A percentile compares a stretch with the other conserved stretches of the same genome.
Evolutionary conservation across 371 early-diverging fungal species (phyloP).

Genomic region (Smittium culicis): DNA sequence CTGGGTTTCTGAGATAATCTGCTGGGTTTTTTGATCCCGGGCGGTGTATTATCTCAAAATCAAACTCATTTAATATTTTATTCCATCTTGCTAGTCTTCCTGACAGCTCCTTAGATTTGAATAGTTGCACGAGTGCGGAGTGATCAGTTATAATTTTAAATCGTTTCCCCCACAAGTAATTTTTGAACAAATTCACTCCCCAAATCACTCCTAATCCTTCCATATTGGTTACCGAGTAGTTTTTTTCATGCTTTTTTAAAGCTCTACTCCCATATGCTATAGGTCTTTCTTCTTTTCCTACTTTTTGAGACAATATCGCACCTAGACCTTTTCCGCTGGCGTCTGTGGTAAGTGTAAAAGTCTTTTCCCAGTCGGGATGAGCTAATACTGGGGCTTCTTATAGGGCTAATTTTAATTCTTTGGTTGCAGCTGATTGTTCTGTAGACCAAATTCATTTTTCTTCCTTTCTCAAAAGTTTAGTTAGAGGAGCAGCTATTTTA

Average conservation of each 20-base stretch:
- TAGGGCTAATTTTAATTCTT: slow-evolving; percentile 3
- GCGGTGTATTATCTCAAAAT: no score
- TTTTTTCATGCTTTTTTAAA: neutral
- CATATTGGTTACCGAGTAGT: slow-evolving; percentile 11
- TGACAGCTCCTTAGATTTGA: no score
- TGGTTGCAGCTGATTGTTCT: neutral
- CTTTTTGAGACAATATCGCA: slow-evolving; percentile 5
- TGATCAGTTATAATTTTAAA: no score
- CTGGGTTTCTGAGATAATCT: no score
- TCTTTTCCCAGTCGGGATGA: neutral
- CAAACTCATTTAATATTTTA: no score
- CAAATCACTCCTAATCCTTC: slow-evolving; percentile 3
- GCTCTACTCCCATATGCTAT: slow-evolving; percentile 1
- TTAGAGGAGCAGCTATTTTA: slow-evolving; percentile 1
- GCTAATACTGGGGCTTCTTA: slow-evolving; percentile 3
- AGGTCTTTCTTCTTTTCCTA: neutral
- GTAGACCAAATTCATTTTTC: neutral
- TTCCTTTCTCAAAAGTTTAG: neutral
- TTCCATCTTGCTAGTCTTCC: no score
- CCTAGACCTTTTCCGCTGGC: neutral
- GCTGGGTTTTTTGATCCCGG: no score
- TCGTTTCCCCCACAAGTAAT: no score
- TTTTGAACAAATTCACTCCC: neutral
- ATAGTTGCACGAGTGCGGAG: no score
- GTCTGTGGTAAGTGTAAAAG: slow-evolving; percentile 1